These are phyloP conservation scores for Lactifluus subvellereus DNA, from an alignment of 768 basidiomycete genomes.

Conservation along the genomic window DNA sequence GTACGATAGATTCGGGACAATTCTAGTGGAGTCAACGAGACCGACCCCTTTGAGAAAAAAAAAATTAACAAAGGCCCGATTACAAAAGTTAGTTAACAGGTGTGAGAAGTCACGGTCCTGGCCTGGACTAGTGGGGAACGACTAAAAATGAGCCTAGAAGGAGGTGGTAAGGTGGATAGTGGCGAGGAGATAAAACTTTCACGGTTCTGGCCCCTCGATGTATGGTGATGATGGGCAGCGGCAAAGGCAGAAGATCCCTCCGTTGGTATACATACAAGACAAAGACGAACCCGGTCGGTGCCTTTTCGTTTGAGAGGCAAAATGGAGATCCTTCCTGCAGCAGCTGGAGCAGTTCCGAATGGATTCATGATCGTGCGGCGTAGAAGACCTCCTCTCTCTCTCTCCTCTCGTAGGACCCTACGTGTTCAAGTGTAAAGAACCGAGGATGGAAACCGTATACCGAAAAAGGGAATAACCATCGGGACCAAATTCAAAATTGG, in stretches of 20 bases:
- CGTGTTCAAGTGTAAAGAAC: background rate
- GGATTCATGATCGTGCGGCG: slow-evolving; percentile 21
- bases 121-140: slow-evolving; percentile 6
- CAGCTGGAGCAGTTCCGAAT: background rate
- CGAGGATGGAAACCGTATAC: slow-evolving; percentile 15
- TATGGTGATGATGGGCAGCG: background rate
- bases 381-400: slow-evolving; percentile 13
- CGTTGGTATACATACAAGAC: background rate
- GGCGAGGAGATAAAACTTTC: background rate
- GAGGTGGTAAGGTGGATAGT: background rate
- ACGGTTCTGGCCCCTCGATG: slow-evolving; percentile 4
- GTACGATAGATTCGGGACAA: background rate
- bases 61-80: too few relatives aligned
- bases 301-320: slow-evolving; percentile 4
- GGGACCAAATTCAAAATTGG: slow-evolving; percentile 12
- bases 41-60: too few relatives aligned
- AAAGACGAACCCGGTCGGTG: slow-evolving; percentile 5
- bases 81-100: background rate
- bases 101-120: slow-evolving; percentile 1
- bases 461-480: slow-evolving; percentile 15
- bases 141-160: slow-evolving; percentile 1
- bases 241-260: slow-evolving; percentile 6
- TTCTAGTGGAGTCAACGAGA: background rate
- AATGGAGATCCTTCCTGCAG: slow-evolving; percentile 9
- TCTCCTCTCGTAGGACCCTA: background rate